These are phyloP conservation scores for Tricladium varicosporioides DNA, from an alignment of 2,329 filamentous ascomycete species.

Conservation along the genomic window DNA sequence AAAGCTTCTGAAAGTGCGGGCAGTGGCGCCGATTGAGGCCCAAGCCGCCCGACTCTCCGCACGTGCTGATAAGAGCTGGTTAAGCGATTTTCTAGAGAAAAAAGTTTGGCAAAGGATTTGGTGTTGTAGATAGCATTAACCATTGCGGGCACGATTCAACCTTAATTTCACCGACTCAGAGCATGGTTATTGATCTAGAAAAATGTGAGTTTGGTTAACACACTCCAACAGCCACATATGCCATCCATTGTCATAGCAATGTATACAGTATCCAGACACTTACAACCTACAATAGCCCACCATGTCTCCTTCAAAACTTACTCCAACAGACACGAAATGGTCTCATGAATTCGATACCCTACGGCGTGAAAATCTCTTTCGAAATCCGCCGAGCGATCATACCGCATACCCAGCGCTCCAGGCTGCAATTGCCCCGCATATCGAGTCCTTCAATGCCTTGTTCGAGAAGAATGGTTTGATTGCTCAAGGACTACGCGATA, in stretches of 20 bases:
- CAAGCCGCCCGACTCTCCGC: background rate
- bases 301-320: slow-evolving; percentile 25
- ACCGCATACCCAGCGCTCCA: slow-evolving; percentile 86
- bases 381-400: slow-evolving; percentile 81
- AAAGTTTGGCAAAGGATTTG: background rate
- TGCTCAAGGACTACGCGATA: slow-evolving; percentile 77
- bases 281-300: slow-evolving; percentile 9
- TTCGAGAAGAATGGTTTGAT: slow-evolving; percentile 74
- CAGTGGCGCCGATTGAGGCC: slow-evolving; percentile 1
- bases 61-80: background rate
- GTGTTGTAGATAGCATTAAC: background rate
- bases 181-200: background rate
- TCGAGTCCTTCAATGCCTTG: slow-evolving; percentile 92
- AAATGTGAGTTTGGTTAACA: background rate
- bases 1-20: background rate
- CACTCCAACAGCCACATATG: background rate
- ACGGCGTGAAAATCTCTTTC: slow-evolving; percentile 84
- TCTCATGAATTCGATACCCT: slow-evolving; percentile 82
- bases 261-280: background rate
- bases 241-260: too few relatives aligned
- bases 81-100: background rate
- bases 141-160: background rate
- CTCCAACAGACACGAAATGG: slow-evolving; percentile 67
- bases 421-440: slow-evolving; percentile 83
- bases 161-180: background rate